phyloP scores from a whole-genome alignment of 169 alveolate genomes.

The Plasmodium blacklocki region DNA sequence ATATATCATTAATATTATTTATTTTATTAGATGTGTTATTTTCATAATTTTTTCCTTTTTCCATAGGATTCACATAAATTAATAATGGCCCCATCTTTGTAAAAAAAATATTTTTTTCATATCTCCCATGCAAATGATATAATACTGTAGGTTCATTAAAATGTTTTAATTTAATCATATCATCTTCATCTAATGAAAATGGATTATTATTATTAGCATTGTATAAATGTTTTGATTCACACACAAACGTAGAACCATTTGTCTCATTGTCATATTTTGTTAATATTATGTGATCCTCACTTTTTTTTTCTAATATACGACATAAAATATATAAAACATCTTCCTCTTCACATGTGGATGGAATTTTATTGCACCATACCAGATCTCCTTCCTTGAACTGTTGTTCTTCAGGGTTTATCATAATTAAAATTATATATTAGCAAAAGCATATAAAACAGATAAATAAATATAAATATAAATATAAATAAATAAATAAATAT shows the following conservation, averaged over 20 bases:
- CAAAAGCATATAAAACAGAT: not conserved
- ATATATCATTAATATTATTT: not conserved
- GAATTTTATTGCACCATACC: constrained; percentile 49
- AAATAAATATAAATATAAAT: not conserved
- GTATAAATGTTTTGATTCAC: constrained; percentile 15
- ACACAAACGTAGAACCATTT: constrained; percentile 20
- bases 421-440: not conserved
- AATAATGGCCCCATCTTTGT: constrained; percentile 74
- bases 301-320: constrained; percentile 22
- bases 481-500: not conserved
- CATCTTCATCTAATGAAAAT: constrained; percentile 54
- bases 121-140: constrained; percentile 45
- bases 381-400: constrained; percentile 54
- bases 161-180: constrained; percentile 44
- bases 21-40: not conserved
- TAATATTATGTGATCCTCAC: constrained; percentile 26
- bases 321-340: constrained; percentile 31
- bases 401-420: not conserved
- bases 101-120: constrained; percentile 28
- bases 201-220: constrained; percentile 19
- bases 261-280: constrained; percentile 15
- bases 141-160: constrained; percentile 42
- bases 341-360: constrained; percentile 19
- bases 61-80: constrained; percentile 37
- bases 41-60: too few relatives aligned